Evolutionary conservation across 768 basidiomycete genomes (phyloP).

Genomic region (Russula ochroleuca): DNA sequence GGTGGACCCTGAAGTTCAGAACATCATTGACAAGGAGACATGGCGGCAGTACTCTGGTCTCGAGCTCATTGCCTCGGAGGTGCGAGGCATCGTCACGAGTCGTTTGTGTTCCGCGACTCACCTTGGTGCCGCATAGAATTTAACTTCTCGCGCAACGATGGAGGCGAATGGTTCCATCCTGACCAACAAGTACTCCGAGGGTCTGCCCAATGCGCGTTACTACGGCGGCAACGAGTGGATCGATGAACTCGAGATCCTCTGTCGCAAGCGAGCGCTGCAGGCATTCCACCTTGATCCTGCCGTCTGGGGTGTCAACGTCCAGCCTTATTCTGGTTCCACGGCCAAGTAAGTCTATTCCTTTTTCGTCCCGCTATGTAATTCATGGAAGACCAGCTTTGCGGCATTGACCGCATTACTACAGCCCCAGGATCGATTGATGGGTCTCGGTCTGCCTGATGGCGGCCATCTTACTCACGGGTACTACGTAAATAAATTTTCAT

Average conservation of each 20-base stretch:
- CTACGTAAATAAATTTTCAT: constrained; percentile 56
- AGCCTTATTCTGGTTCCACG: constrained; percentile 94
- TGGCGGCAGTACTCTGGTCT: constrained; percentile 97
- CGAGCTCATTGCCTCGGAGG: constrained; percentile 99
- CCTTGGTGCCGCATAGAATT: constrained; percentile 53
- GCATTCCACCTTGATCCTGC: constrained; percentile 93
- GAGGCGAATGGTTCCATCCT: constrained; percentile 98
- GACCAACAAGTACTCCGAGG: constrained; percentile 99
- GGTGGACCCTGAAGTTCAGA: constrained; percentile 91
- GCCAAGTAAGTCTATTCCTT: constrained; percentile 62
- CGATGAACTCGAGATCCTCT: constrained; percentile 91
- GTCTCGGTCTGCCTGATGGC: constrained; percentile 95
- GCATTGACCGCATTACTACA: constrained; percentile 93
- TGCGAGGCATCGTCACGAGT: constrained; percentile 34
- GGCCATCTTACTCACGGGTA: constrained; percentile 97
- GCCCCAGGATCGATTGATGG: constrained; percentile 98
- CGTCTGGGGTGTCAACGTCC: constrained; percentile 98
- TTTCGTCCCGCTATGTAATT: constrained; percentile 9
- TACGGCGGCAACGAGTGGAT: constrained; percentile 98
- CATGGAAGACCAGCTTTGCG: constrained; percentile 65
- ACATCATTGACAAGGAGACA: constrained; percentile 98
- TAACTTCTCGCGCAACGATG: constrained; percentile 94
- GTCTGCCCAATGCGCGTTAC: constrained; percentile 95
- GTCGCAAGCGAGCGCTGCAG: constrained; percentile 91
- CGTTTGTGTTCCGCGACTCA: background rate